Evolutionary conservation across 306 rosid genomes (phyloP).

Genomic region (Lablab purpureus): DNA sequence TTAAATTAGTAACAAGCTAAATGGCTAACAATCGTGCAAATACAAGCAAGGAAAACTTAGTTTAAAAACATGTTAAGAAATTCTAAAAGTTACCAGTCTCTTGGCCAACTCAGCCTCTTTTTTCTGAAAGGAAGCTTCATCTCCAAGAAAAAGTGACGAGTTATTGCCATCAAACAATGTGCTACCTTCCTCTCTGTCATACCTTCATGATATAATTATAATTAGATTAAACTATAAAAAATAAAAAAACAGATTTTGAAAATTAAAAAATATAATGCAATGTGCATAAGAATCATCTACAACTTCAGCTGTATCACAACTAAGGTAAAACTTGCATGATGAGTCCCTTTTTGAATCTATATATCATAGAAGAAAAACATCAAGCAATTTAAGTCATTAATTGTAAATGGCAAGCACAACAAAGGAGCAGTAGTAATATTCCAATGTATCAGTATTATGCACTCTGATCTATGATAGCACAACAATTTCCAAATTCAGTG

Average conservation of each 20-base stretch:
- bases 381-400: background rate
- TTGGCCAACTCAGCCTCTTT: slow-evolving; percentile 98
- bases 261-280: slow-evolving; percentile 25
- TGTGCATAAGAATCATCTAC: background rate
- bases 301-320: slow-evolving; percentile 29
- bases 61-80: slow-evolving; percentile 27
- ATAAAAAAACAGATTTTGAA: background rate
- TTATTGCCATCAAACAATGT: slow-evolving; percentile 79
- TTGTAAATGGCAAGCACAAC: background rate
- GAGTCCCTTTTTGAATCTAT: slow-evolving; percentile 21
- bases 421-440: slow-evolving; percentile 20
- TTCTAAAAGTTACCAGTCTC: slow-evolving; percentile 72
- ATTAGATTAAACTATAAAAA: slow-evolving; percentile 40
- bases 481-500: background rate
- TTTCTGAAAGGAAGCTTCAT: slow-evolving; percentile 92
- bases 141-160: slow-evolving; percentile 81
- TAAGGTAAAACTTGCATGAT: slow-evolving; percentile 23
- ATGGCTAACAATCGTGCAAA: slow-evolving; percentile 8
- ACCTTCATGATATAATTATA: slow-evolving; percentile 61
- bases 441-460: slow-evolving; percentile 21
- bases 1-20: slow-evolving; percentile 17
- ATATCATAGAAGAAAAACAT: slow-evolving; percentile 14
- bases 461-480: slow-evolving; percentile 14
- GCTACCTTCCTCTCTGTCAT: slow-evolving; percentile 97
- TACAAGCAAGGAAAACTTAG: slow-evolving; percentile 23